Conservation (phyloP, 345 rosid species). For the Anastatica hierochuntica region DNA sequence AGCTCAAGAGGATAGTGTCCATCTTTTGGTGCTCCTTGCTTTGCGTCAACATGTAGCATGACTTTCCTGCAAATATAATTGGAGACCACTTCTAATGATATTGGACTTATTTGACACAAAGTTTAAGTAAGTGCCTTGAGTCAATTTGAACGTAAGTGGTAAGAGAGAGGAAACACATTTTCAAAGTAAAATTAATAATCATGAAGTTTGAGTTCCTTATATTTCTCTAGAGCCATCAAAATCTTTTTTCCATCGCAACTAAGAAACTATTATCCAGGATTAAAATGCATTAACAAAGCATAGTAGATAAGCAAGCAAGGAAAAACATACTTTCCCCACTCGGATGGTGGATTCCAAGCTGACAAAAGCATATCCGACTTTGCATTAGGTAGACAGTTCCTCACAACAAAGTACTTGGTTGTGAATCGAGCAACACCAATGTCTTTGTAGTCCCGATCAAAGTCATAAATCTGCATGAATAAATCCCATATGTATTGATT, state of each 20-base stretch:
- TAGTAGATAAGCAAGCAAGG: neutral
- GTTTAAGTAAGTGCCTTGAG: neutral
- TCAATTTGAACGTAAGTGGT: neutral
- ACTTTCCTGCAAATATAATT: conserved; percentile 49
- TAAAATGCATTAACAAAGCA: neutral
- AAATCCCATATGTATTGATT: neutral
- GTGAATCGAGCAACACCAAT: conserved; percentile 89
- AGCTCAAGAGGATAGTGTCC: conserved; percentile 84
- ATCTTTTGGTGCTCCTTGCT: conserved; percentile 89
- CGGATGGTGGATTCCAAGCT: conserved; percentile 95
- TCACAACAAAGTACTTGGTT: conserved; percentile 70
- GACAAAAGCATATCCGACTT: conserved; percentile 90
- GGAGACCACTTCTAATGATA: neutral
- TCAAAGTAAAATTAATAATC: neutral
- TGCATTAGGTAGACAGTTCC: conserved; percentile 71
- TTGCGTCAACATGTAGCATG: conserved; percentile 89
- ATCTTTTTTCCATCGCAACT: conserved; percentile 1
- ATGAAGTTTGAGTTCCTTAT: neutral
- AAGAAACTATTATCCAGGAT: conserved; percentile 1
- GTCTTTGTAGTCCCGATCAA: conserved; percentile 97
- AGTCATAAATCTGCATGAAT: conserved; percentile 69
- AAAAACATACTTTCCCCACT: conserved; percentile 88
- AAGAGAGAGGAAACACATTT: neutral
- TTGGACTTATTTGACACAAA: neutral
- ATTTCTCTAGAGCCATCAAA: conserved; percentile 3